Evolutionary conservation across 225 moss, liverwort and hornwort genomes (phyloP), one percentile per base, ranked within the genome.

Genomic region (Physcomitrium patens): DNA sequence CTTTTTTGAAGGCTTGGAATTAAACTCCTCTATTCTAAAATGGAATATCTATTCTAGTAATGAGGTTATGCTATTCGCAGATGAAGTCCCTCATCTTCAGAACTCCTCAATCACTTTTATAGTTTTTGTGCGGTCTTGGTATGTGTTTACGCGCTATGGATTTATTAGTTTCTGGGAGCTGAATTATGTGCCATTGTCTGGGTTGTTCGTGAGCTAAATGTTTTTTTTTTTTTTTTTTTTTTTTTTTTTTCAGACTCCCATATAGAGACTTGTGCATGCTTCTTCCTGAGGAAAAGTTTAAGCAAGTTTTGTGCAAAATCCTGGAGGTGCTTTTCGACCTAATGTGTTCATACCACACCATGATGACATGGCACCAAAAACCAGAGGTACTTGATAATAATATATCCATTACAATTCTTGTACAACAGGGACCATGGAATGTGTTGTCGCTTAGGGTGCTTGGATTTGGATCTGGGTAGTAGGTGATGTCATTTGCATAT

Each of bases 181-280:
- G 31, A 37, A 37, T 37, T 37, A 37, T 37, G 31, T 37, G 7
- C 19, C 17, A 19, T 15, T 58, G 8, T 23, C 58, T 69, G 75
- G 50, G 56, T 63, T 69, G 16, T 70, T 69, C 65, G 31, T 51
- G 4, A 27, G 26, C 57, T 70, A 73, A 56, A 55, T 13, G 19
- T 1, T 62, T 23, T 74, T 61, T 46, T 5, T 46, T 9, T n/a
- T 74, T 68, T 46, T 5, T 52, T 9, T n/a, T n/a, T n/a, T n/a
- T n/a, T n/a, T 62, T 27, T 76, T 73, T 37, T 42, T 59, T 59
- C 83, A 92, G 92, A 77, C 76, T 88, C 18, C 92, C 89, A n/a
- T 92, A 92, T 77, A 89, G 89, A 56, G 89, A 92, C 46, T 79
- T 92, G 45, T 92, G 92, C 69, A 74, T 87, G 71, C 92, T 85